A percentile compares a stretch with the other conserved stretches of the same genome.
Evolutionary conservation across 1,284 basidiomycete species (phyloP).

Genomic region (Ceratobasidium sp.): DNA sequence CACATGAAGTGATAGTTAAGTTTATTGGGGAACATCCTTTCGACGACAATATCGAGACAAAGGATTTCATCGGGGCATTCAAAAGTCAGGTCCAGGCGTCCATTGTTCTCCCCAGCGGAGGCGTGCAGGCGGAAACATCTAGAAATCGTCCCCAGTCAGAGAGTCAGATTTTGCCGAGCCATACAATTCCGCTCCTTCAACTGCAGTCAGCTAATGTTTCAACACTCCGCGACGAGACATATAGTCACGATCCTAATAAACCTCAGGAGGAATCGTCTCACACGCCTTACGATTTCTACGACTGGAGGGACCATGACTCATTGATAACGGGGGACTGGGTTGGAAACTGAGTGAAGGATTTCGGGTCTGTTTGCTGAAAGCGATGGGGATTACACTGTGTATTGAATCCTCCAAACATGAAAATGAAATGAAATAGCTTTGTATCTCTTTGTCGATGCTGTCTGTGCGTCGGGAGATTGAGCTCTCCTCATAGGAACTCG

Average conservation of each 20-base stretch:
- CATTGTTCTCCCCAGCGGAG: not conserved
- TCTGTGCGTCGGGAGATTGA: no score
- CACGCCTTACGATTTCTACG: constrained; percentile 29
- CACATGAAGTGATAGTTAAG: constrained; percentile 17
- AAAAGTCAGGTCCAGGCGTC: not conserved
- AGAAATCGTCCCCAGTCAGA: not conserved
- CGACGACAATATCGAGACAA: not conserved
- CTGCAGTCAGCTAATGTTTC: not conserved
- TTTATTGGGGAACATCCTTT: not conserved
- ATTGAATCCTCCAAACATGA: no score
- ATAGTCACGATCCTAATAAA: not conserved
- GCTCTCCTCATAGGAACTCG: no score
- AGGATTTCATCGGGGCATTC: not conserved
- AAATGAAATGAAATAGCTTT: no score
- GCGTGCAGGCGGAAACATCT: not conserved
- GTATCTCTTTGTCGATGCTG: no score
- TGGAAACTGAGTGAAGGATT: not conserved
- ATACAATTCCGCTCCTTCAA: not conserved
- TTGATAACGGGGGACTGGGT: no score
- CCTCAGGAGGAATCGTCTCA: not conserved
- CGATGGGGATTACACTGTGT: no score
- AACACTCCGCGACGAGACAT: not conserved
- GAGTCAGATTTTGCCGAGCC: not conserved
- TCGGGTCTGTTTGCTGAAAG: not conserved
- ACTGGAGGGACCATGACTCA: constrained; percentile 30